Evolutionary conservation across 805 yeast species (phyloP).

Genomic region (Gaillardinia entomophila): DNA sequence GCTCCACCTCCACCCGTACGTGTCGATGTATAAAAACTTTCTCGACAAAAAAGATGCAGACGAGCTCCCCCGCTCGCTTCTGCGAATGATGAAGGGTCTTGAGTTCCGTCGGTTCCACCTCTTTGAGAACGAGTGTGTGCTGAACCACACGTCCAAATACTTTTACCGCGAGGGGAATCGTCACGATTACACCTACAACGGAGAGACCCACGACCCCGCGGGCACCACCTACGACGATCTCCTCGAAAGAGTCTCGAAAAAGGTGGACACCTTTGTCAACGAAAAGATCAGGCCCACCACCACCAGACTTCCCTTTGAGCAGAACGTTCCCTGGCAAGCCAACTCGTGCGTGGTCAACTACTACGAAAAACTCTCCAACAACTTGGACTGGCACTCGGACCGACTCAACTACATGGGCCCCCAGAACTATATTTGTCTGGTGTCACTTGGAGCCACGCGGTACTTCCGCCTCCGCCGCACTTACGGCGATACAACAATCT

Average conservation of each 20-base stretch:
- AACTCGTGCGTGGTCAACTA: slow-evolving; percentile 52
- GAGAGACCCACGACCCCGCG: slow-evolving; percentile 20
- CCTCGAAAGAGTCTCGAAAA: slow-evolving; percentile 33
- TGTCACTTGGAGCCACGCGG: slow-evolving; percentile 66
- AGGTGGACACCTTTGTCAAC: slow-evolving; percentile 32
- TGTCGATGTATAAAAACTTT: slow-evolving; percentile 44
- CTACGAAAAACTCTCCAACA: slow-evolving; percentile 43
- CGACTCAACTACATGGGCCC: slow-evolving; percentile 70
- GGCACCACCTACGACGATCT: slow-evolving; percentile 30
- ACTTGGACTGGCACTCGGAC: slow-evolving; percentile 75
- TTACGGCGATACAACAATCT: slow-evolving; percentile 25
- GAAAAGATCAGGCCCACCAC: slow-evolving; percentile 29
- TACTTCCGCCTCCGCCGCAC: slow-evolving; percentile 54
- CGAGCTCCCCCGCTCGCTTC: slow-evolving; percentile 34
- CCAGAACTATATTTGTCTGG: slow-evolving; percentile 57
- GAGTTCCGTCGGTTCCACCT: slow-evolving; percentile 46
- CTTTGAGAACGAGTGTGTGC: slow-evolving; percentile 55
- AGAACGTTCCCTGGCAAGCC: slow-evolving; percentile 41
- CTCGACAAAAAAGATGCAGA: slow-evolving; percentile 48
- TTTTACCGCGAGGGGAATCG: slow-evolving; percentile 9
- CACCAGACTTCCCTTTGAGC: slow-evolving; percentile 32
- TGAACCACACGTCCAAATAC: slow-evolving; percentile 46
- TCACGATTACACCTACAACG: slow-evolving; percentile 36
- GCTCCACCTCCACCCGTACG: slow-evolving; percentile 40
- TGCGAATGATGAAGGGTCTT: slow-evolving; percentile 37